Evolutionary conservation across 1,284 basidiomycete genomes (phyloP).

Genomic region (Ceratobasidium theobromae): DNA sequence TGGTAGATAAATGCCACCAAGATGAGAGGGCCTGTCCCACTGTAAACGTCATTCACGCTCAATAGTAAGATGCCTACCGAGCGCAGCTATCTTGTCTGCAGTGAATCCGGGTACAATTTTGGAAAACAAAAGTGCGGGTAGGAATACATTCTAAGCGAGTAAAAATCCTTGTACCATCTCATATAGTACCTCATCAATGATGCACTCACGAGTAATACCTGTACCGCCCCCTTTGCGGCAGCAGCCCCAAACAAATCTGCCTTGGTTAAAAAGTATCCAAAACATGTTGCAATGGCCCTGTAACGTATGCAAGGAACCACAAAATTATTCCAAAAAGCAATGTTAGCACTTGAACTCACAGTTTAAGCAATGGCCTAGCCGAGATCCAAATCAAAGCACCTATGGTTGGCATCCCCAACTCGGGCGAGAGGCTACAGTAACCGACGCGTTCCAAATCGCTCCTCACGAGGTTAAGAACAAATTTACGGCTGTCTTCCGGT

Average conservation of each 20-base stretch:
- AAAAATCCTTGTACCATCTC: too few relatives aligned
- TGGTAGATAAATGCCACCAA: conserved; percentile 58
- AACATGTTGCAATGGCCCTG: conserved; percentile 56
- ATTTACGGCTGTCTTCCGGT: too few relatives aligned
- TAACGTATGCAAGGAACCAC: background rate
- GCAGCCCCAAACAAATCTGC: conserved; percentile 59
- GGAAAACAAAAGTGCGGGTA: conserved; percentile 73
- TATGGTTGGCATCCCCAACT: conserved; percentile 38
- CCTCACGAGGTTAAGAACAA: too few relatives aligned
- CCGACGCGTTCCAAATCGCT: too few relatives aligned
- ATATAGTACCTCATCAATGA: too few relatives aligned
- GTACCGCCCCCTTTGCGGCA: conserved; percentile 59
- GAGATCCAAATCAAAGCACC: conserved; percentile 60
- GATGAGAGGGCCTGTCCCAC: conserved; percentile 55
- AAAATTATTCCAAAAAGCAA: background rate
- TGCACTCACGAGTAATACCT: conserved; percentile 56
- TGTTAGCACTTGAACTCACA: conserved; percentile 47
- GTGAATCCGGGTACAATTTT: conserved; percentile 76
- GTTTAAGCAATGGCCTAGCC: conserved; percentile 57
- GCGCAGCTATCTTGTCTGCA: conserved; percentile 59
- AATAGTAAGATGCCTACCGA: conserved; percentile 51
- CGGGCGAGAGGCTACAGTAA: too few relatives aligned
- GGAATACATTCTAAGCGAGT: conserved; percentile 56
- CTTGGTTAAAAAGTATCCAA: conserved; percentile 62
- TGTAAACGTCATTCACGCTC: conserved; percentile 38